Base-by-base conservation (phyloP, 352 stramenopile species). In the Phytophthora gonapodyides region DNA sequence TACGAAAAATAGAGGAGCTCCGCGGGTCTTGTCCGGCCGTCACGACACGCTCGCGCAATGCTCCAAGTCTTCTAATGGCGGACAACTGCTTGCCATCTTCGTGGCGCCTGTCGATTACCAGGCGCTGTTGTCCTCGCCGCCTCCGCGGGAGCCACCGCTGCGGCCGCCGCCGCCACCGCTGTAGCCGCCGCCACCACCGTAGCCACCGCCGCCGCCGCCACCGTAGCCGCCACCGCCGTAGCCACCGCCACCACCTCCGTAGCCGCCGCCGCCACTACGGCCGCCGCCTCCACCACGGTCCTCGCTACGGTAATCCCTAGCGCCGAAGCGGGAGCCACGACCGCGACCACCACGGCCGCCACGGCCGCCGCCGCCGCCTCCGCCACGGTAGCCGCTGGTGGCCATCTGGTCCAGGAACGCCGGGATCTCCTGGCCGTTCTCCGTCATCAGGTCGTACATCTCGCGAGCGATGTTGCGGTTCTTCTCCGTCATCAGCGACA, bases 401-500 rank as follows among this genome's bases (percentile, higher is more conserved):
- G 83, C 91, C 93, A 99, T 98, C 68, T 98, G 89, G 61, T 96
- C 96, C 38, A 99, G 67, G 84, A 95, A 99, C 19, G 78, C 49
- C 24, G 97, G 97, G 51, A 97, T 85, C 57, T 98, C 94, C 73
- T 99, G 96, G 19, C 94, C 87, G 72, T 98, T 98, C 75, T 99
- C 94, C 16, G 94, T 80, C 30, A 99, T 82, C 57, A 99, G 59
- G 16, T 99, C 97, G 75, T 98, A 93, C 41, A 99, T 90, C 61
- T 99, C 97, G 35, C 94, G 87, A 21, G 94, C 93, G 49, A 99
- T 94, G 78, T 98, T 98, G 45, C 87, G 76, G 84, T 99, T 99
- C 71, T 98, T 98, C 56, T 99, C 97, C 78, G 99, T 99, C 65
- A 99, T 94, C 82, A 99, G 98, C 69, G 96, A 98, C 16, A 98